Percentiles rank a stretch among this genome's conserved stretches.
These are phyloP conservation scores for Halenospora varia DNA, from an alignment of 495 filamentous ascomycete species.

Conservation along the genomic window DNA sequence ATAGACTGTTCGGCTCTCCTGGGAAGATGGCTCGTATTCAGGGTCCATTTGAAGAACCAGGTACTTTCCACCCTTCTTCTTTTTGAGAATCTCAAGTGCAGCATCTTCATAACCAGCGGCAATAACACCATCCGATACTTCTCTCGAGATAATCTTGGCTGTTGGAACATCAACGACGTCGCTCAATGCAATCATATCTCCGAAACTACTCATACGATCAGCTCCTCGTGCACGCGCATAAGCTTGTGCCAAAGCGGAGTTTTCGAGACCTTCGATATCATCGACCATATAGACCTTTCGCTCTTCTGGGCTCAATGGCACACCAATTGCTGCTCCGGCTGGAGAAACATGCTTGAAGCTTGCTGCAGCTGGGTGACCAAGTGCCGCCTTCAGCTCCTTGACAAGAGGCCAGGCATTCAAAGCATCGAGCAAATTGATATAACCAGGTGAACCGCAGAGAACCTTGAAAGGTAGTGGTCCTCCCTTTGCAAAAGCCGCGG, in stretches of 20 bases:
- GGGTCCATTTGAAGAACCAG: constrained; percentile 93
- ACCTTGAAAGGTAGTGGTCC: constrained; percentile 90
- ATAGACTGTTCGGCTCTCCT: constrained; percentile 82
- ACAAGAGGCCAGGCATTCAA: constrained; percentile 96
- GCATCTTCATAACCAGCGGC: constrained; percentile 80
- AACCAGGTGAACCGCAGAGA: constrained; percentile 86
- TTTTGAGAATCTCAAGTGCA: constrained; percentile 86
- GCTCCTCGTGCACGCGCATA: constrained; percentile 93
- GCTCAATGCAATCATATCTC: constrained; percentile 90
- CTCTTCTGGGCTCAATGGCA: constrained; percentile 79
- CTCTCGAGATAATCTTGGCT: constrained; percentile 93
- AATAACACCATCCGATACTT: constrained; percentile 96
- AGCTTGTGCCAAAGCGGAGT: constrained; percentile 82
- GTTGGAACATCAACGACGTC: constrained; percentile 86
- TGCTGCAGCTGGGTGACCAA: constrained; percentile 86
- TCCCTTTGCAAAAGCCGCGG: constrained; percentile 71
- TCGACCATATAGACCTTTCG: constrained; percentile 97
- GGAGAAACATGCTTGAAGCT: constrained; percentile 99
- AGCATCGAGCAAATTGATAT: constrained; percentile 95
- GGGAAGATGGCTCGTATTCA: constrained; percentile 68
- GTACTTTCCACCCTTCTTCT: constrained; percentile 98
- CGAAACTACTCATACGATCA: constrained; percentile 96
- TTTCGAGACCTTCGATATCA: constrained; percentile 83
- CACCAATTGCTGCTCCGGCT: constrained; percentile 89
- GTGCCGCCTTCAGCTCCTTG: constrained; percentile 88